phyloP scores from a whole-genome alignment of 2,329 filamentous ascomycete genomes.

The Chrysoporthe austroafricana region DNA sequence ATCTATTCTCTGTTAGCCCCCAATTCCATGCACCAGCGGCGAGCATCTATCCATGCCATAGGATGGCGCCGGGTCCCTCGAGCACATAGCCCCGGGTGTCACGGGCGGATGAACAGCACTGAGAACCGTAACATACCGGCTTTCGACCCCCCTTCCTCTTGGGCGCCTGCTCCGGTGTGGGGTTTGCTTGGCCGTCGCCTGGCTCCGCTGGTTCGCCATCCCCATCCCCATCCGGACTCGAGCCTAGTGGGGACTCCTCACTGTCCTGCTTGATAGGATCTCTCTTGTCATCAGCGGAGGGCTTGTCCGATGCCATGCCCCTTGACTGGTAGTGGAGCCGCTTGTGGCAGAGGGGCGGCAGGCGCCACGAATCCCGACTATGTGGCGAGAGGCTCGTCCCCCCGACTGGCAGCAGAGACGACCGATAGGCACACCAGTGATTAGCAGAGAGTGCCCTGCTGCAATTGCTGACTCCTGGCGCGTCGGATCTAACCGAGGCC shows the following conservation, averaged over 20 bases:
- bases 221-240: constrained; percentile 54
- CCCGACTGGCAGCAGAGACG: constrained; percentile 12
- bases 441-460: constrained; percentile 15
- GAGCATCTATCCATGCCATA: background rate
- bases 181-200: constrained; percentile 49
- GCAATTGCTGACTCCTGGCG: constrained; percentile 17
- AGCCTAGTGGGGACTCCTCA: constrained; percentile 61
- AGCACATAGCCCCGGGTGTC: background rate
- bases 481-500: constrained; percentile 24
- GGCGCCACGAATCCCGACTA: constrained; percentile 38
- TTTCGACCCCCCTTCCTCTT: constrained; percentile 98
- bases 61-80: background rate
- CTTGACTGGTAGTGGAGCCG: constrained; percentile 41
- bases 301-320: constrained; percentile 70
- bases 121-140: constrained; percentile 66
- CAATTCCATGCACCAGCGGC: constrained; percentile 20
- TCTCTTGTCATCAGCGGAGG: constrained; percentile 60
- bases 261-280: constrained; percentile 61
- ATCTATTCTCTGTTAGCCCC: constrained; percentile 61
- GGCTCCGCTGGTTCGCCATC: constrained; percentile 24
- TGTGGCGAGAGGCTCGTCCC: constrained; percentile 22
- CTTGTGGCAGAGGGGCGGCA: constrained; percentile 47
- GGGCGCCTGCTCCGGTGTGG: constrained; percentile 65
- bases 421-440: constrained; percentile 15
- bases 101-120: background rate